Percentiles rank a stretch among this genome's conserved stretches.
phyloP scores from a whole-genome alignment of 1,284 basidiomycete species.

The Rhizopogon hawkerae region DNA sequence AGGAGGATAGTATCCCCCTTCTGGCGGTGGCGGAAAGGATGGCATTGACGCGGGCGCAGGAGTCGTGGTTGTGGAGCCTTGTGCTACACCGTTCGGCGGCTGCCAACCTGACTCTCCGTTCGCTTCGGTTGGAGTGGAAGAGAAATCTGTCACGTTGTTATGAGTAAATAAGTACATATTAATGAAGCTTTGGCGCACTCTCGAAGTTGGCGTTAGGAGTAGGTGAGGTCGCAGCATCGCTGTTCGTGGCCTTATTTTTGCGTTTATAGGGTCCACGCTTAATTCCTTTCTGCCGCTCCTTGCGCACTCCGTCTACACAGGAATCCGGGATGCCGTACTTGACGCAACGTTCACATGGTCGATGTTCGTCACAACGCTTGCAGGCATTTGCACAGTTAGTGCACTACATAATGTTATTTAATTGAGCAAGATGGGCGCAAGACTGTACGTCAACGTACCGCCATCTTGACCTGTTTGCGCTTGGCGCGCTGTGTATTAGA shows the following conservation, averaged over 20 bases:
- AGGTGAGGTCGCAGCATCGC: conserved; percentile 14
- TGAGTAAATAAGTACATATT: neutral
- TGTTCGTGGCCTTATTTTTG: conserved; percentile 43
- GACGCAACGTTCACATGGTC: conserved; percentile 73
- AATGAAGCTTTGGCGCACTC: neutral
- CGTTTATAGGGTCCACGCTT: conserved; percentile 83
- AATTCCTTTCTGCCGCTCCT: conserved; percentile 78
- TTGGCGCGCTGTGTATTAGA: conserved; percentile 41
- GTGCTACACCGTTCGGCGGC: neutral
- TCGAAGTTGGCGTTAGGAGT: conserved; percentile 1
- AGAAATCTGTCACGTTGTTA: neutral
- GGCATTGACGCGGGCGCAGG: conserved; percentile 31
- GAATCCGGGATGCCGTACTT: conserved; percentile 69
- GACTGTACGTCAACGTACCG: conserved; percentile 37
- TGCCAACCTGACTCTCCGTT: conserved; percentile 10
- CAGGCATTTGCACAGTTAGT: conserved; percentile 81
- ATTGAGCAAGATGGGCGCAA: neutral
- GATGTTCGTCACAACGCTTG: conserved; percentile 74
- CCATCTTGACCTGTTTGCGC: conserved; percentile 85
- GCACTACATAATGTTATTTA: conserved; percentile 38
- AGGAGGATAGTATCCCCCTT: conserved; percentile 44
- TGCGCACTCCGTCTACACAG: conserved; percentile 69
- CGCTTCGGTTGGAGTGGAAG: conserved; percentile 9
- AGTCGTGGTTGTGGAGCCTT: conserved; percentile 18
- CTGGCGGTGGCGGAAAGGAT: conserved; percentile 32